Conservation (phyloP, 441 rosid genomes). For the Bocquillonia castaneifolia region DNA sequence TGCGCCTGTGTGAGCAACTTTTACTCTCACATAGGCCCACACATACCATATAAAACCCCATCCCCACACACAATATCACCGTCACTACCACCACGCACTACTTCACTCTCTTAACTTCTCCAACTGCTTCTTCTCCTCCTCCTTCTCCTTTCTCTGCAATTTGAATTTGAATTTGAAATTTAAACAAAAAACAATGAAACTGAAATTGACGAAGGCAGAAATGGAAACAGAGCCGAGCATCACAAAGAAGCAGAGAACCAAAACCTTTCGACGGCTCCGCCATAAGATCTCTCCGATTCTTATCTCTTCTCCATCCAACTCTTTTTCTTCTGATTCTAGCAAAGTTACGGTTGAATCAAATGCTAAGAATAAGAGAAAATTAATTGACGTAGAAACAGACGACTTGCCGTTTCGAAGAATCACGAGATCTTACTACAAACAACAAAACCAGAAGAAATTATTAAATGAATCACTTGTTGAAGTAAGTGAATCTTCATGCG, state of each 20-base stretch:
- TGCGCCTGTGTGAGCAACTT: background rate
- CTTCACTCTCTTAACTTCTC: conserved; percentile 2
- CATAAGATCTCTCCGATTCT: conserved; percentile 26
- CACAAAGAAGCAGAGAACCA: conserved; percentile 59
- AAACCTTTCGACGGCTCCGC: conserved; percentile 44
- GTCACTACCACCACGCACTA: conserved; percentile 29
- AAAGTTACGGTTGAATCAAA: conserved; percentile 37
- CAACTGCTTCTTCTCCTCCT: conserved; percentile 7
- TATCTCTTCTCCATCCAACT: conserved; percentile 33
- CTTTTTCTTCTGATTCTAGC: conserved; percentile 46
- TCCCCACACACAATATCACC: conserved; percentile 6
- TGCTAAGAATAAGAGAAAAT: conserved; percentile 26
- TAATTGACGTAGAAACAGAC: conserved; percentile 12
- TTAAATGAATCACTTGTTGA: conserved; percentile 39
- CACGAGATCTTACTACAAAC: conserved; percentile 48
- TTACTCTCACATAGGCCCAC: conserved; percentile 26
- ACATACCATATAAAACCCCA: conserved; percentile 25
- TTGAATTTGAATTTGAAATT: conserved; percentile 4
- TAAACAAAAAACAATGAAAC: conserved; percentile 25
- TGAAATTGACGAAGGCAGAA: conserved; percentile 27
- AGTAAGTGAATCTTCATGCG: conserved; percentile 59
- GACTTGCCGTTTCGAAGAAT: conserved; percentile 40
- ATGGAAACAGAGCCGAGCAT: conserved; percentile 26
- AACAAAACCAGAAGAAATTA: conserved; percentile 24
- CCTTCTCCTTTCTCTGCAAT: conserved; percentile 18